phyloP scores from a whole-genome alignment of 139 green algal genomes.

The Tetratostichococcus sp. region DNA sequence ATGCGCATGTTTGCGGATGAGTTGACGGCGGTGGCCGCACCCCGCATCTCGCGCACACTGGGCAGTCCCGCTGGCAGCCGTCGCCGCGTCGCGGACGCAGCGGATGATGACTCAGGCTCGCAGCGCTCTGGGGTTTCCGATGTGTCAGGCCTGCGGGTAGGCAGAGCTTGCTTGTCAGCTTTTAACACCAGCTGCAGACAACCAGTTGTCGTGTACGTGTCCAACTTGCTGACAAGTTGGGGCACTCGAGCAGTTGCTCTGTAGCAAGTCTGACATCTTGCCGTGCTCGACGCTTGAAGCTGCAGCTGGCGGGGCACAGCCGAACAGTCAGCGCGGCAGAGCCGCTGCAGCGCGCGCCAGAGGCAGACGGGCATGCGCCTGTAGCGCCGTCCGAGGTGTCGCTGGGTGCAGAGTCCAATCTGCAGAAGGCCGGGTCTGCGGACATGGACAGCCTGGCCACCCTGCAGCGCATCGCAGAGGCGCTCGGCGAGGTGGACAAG shows the following conservation, averaged over 20 bases:
- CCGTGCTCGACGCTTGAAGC: no score
- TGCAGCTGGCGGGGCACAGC: not conserved
- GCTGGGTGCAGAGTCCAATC: not conserved
- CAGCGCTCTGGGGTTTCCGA: not conserved
- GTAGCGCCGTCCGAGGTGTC: no score
- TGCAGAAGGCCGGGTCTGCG: not conserved
- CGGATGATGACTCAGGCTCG: not conserved
- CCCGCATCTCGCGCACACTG: not conserved
- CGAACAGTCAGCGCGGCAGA: not conserved
- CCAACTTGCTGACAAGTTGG: no score
- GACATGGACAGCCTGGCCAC: not conserved
- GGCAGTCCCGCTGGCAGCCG: not conserved
- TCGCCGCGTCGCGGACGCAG: no score
- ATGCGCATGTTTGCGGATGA: constrained; percentile 26
- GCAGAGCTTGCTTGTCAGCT: no score
- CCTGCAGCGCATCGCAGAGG: not conserved
- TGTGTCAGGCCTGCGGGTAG: not conserved
- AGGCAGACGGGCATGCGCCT: not conserved
- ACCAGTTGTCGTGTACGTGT: no score
- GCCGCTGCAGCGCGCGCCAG: not conserved
- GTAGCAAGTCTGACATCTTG: no score
- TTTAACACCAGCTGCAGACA: no score
- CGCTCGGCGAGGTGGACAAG: not conserved
- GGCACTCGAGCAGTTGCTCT: no score
- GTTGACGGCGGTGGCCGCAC: not conserved